Evolutionary conservation across 1,139 yeast genomes (phyloP).

Genomic region (Eremothecium sinecaudum): DNA sequence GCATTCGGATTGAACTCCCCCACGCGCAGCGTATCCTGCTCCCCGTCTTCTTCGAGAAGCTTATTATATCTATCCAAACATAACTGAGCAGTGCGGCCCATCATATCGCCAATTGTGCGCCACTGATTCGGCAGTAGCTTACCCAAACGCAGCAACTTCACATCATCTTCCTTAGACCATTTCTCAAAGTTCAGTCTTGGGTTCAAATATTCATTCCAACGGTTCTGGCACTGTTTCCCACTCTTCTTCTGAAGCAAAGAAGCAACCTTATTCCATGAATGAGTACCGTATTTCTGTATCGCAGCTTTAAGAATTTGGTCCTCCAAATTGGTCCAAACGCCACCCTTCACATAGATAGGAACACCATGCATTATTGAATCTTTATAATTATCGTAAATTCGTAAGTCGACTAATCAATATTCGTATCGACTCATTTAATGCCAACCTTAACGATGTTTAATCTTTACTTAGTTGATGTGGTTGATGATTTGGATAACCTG

Average conservation of each 20-base stretch:
- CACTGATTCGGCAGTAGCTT: constrained; percentile 83
- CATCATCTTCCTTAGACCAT: constrained; percentile 77
- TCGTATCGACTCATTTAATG: too few species aligned
- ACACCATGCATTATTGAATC: constrained; percentile 37
- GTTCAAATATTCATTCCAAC: constrained; percentile 87
- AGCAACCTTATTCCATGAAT: constrained; percentile 91
- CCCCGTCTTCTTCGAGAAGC: constrained; percentile 48
- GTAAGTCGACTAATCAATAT: too few species aligned
- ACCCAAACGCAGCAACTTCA: constrained; percentile 55
- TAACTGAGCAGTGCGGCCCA: constrained; percentile 80
- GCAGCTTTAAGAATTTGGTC: constrained; percentile 89
- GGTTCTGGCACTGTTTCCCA: constrained; percentile 83
- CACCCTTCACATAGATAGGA: constrained; percentile 78
- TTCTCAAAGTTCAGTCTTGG: constrained; percentile 56
- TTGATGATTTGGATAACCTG: too few species aligned
- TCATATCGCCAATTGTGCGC: constrained; percentile 73
- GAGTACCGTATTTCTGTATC: constrained; percentile 82
- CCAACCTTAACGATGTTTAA: too few species aligned
- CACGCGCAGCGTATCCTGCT: constrained; percentile 33
- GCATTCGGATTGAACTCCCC: constrained; percentile 64
- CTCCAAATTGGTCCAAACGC: constrained; percentile 84
- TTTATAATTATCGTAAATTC: too few species aligned
- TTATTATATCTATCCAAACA: constrained; percentile 83
- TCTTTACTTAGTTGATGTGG: too few species aligned
- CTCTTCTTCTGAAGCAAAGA: constrained; percentile 77